Percentiles rank a stretch among this genome's conserved stretches.
These are phyloP conservation scores for Mucuna pruriens DNA, from an alignment of 306 rosid genomes.

Conservation along the genomic window DNA sequence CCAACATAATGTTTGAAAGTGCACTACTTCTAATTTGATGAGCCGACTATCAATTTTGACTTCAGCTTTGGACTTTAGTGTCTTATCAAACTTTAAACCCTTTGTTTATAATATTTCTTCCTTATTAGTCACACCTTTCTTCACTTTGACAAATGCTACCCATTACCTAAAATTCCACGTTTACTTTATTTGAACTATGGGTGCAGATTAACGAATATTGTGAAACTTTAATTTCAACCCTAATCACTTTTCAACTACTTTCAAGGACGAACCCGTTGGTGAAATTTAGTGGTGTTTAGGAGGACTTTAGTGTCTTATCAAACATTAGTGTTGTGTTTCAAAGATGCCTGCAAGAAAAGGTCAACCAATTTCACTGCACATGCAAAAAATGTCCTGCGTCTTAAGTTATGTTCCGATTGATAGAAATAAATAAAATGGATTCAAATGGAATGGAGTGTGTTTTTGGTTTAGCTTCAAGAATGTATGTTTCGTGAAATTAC, in stretches of 20 bases:
- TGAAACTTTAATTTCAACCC: not conserved
- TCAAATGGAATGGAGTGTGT: not conserved
- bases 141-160: slow-evolving; percentile 20
- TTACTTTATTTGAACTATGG: not conserved
- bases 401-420: not conserved
- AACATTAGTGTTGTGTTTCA: not conserved
- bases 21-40: slow-evolving; percentile 39
- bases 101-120: not conserved
- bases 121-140: not conserved
- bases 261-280: not conserved
- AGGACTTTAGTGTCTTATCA: no score
- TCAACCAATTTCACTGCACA: slow-evolving; percentile 37
- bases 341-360: slow-evolving; percentile 14
- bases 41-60: slow-evolving; percentile 52
- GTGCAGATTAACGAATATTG: not conserved
- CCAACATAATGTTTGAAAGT: slow-evolving; percentile 20
- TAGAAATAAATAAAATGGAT: not conserved
- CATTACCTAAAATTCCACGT: not conserved
- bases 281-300: not conserved
- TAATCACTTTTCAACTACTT: slow-evolving; percentile 25
- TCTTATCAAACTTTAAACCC: not conserved
- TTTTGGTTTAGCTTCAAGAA: no score
- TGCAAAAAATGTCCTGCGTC: not conserved
- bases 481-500: no score
- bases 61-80: not conserved